Percentiles rank a stretch among this genome's conserved stretches.
Conservation (phyloP, 176 grass and related monocot species). For the Lolium perenne region DNA sequence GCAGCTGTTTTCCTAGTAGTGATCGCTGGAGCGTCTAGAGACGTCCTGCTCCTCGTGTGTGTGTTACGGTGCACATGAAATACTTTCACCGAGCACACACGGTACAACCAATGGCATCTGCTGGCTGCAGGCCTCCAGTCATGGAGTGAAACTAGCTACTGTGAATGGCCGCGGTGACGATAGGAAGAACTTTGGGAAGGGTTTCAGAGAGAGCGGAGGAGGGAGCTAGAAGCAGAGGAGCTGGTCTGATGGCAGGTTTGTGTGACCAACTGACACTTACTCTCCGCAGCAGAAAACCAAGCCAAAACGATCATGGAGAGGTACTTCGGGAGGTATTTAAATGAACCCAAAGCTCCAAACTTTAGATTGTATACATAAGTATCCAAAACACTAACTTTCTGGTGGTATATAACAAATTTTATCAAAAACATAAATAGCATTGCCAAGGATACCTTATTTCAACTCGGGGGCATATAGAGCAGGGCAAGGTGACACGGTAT, state of each 20-base stretch:
- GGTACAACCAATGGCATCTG: not conserved
- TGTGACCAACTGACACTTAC: not conserved
- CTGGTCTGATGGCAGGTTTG: not conserved
- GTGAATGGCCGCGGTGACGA: not conserved
- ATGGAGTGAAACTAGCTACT: not conserved
- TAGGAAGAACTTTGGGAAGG: not conserved
- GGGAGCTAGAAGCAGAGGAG: slow-evolving; percentile 4
- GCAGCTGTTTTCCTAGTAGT: too few species aligned
- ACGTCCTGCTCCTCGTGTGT: not conserved
- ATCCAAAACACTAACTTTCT: not conserved
- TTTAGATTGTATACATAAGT: not conserved
- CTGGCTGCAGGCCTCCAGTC: not conserved
- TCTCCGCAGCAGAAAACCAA: slow-evolving; percentile 7
- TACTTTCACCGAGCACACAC: not conserved
- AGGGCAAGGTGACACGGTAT: slow-evolving; percentile 84
- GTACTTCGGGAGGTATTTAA: not conserved
- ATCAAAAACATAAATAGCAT: slow-evolving; percentile 1
- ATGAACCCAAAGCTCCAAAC: not conserved
- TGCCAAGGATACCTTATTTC: slow-evolving; percentile 64
- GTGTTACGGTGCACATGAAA: not conserved
- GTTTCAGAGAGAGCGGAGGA: not conserved
- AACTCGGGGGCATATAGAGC: slow-evolving; percentile 81
- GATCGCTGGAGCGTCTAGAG: not conserved
- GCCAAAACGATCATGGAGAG: slow-evolving; percentile 11
- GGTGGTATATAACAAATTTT: not conserved